Percentiles rank a stretch among this genome's conserved stretches.
These are phyloP conservation scores for Cercospora beticola DNA, from an alignment of 2,329 filamentous ascomycete species.

Conservation along the genomic window DNA sequence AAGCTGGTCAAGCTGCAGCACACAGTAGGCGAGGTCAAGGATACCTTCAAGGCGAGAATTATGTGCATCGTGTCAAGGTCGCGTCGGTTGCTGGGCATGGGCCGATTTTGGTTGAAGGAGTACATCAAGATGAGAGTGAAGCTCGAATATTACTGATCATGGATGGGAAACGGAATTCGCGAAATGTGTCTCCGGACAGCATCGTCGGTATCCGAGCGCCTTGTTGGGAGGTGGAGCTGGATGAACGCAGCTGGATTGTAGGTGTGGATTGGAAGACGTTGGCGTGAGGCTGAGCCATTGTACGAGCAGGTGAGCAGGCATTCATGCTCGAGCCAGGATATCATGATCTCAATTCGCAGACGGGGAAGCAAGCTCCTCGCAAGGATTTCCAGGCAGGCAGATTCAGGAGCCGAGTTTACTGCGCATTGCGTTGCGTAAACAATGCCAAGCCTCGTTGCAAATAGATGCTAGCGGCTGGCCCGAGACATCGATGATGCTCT, in stretches of 20 bases:
- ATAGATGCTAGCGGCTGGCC: neutral
- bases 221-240: constrained; percentile 44
- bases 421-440: constrained; percentile 1
- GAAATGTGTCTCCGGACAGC: constrained; percentile 28
- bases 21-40: constrained; percentile 29
- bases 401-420: neutral
- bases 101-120: constrained; percentile 24
- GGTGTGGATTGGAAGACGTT: constrained; percentile 45
- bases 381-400: constrained; percentile 9
- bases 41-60: constrained; percentile 29
- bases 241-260: constrained; percentile 40
- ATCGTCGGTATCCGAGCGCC: constrained; percentile 43
- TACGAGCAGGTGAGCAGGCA: neutral
- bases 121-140: constrained; percentile 13
- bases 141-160: constrained; percentile 27
- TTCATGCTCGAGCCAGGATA: neutral
- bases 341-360: neutral
- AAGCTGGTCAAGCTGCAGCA: constrained; percentile 37
- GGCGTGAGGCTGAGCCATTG: constrained; percentile 3
- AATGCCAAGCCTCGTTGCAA: neutral
- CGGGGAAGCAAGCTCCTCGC: neutral
- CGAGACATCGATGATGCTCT: neutral
- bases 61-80: constrained; percentile 27
- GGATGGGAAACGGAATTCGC: constrained; percentile 25
- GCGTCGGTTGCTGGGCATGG: constrained; percentile 22